Conservation (phyloP, 148 eudicot species). For the Chenopodium suecicum region DNA sequence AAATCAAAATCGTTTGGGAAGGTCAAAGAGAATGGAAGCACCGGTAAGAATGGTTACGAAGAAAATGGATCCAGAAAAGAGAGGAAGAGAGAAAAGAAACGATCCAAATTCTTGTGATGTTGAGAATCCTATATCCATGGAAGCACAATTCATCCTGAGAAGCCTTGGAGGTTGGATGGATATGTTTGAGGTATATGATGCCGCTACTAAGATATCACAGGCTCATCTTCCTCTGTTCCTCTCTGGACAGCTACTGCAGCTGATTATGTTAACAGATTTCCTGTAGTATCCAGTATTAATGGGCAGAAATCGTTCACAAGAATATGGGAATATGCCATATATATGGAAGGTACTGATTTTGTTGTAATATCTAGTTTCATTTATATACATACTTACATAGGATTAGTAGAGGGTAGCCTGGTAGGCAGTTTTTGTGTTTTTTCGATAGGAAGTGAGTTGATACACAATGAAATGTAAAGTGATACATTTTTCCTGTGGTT, state of each 20-base stretch:
- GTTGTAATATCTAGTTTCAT: background rate
- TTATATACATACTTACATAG: background rate
- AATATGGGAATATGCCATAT: background rate
- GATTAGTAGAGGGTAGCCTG: background rate
- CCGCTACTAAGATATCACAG: too few species aligned
- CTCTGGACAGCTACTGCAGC: background rate
- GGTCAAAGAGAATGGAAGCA: conserved; percentile 39
- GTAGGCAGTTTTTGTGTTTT: background rate
- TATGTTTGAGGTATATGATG: background rate
- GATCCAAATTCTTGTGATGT: conserved; percentile 24
- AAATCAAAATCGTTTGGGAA: conserved; percentile 41
- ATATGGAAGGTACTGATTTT: background rate
- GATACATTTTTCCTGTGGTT: background rate
- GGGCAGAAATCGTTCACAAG: conserved; percentile 1
- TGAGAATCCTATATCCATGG: background rate
- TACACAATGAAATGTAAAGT: background rate
- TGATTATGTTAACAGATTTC: background rate
- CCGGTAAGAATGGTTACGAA: background rate
- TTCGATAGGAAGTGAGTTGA: background rate
- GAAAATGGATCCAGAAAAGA: conserved; percentile 33
- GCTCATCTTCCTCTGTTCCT: background rate
- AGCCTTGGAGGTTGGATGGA: background rate
- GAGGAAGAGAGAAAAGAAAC: conserved; percentile 38
- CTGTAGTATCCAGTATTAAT: background rate
- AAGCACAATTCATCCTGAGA: background rate